phyloP scores from a whole-genome alignment of 768 basidiomycete genomes.

The Boletus rex-veris region DNA sequence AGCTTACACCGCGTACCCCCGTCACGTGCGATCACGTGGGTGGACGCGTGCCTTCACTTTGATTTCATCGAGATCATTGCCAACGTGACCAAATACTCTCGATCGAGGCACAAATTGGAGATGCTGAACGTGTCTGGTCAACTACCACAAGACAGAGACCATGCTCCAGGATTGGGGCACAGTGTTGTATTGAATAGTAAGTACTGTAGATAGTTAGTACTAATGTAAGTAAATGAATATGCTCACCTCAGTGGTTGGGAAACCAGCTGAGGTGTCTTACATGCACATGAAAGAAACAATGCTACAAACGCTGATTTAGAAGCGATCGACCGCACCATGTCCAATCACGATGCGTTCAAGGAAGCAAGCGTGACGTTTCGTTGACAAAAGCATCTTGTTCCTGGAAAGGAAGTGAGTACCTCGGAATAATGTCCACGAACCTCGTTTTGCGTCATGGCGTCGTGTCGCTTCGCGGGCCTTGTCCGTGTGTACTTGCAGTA shows the following conservation, averaged over 20 bases:
- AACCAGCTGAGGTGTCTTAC: background rate
- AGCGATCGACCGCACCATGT: background rate
- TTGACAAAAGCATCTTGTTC: constrained; percentile 5
- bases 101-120: constrained; percentile 27
- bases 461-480: constrained; percentile 9
- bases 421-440: background rate
- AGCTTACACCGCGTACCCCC: background rate
- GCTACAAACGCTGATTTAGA: background rate
- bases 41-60: too few species aligned
- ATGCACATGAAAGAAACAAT: background rate
- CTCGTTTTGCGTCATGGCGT: constrained; percentile 2
- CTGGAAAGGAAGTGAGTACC: background rate
- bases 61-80: too few species aligned
- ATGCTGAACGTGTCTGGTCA: too few species aligned
- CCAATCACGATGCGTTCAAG: constrained; percentile 10
- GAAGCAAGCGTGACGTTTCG: constrained; percentile 27
- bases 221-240: too few species aligned
- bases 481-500: constrained; percentile 11
- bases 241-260: too few species aligned
- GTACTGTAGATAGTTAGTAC: too few species aligned
- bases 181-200: too few species aligned
- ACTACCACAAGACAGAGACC: too few species aligned
- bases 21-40: constrained; percentile 3
- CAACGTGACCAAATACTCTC: too few species aligned
- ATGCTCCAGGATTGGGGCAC: too few species aligned